Evolutionary conservation across 345 rosid genomes (phyloP).

Genomic region (Murraya paniculata): DNA sequence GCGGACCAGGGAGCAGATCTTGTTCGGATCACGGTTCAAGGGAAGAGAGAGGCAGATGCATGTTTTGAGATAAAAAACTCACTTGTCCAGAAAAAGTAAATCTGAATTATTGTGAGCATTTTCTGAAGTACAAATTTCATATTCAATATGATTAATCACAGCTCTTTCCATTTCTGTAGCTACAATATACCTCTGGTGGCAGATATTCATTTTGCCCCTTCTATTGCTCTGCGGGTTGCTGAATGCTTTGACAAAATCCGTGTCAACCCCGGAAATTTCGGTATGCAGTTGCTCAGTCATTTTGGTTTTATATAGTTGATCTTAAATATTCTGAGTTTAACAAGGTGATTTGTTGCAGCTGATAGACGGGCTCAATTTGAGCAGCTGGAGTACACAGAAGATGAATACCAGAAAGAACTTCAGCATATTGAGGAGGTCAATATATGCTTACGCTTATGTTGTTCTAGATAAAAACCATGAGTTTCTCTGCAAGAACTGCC

Average conservation of each 20-base stretch:
- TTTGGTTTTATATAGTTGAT: slow-evolving; percentile 16
- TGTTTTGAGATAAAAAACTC: slow-evolving; percentile 91
- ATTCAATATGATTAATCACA: slow-evolving; percentile 3
- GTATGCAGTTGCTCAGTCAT: slow-evolving; percentile 31
- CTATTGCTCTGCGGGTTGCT: slow-evolving; percentile 82
- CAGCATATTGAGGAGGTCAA: slow-evolving; percentile 86
- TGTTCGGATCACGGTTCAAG: slow-evolving; percentile 97
- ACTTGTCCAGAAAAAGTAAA: slow-evolving; percentile 90
- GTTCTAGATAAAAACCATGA: background rate
- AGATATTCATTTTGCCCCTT: slow-evolving; percentile 96
- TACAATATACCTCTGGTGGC: slow-evolving; percentile 96
- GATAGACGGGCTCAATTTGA: slow-evolving; percentile 95
- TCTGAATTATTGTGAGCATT: slow-evolving; percentile 2
- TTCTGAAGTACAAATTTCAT: background rate
- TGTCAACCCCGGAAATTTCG: slow-evolving; percentile 98
- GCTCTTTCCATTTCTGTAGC: slow-evolving; percentile 45
- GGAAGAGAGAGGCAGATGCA: slow-evolving; percentile 97
- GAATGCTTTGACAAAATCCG: slow-evolving; percentile 99
- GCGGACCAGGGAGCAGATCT: slow-evolving; percentile 91
- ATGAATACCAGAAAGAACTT: slow-evolving; percentile 93
- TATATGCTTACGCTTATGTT: background rate
- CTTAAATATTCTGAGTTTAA: slow-evolving; percentile 12
- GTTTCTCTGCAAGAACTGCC: background rate
- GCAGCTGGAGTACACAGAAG: slow-evolving; percentile 84
- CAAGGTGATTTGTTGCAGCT: slow-evolving; percentile 52